Conservation (phyloP, 2,329 filamentous ascomycete species). For the Colletotrichum karsti region DNA sequence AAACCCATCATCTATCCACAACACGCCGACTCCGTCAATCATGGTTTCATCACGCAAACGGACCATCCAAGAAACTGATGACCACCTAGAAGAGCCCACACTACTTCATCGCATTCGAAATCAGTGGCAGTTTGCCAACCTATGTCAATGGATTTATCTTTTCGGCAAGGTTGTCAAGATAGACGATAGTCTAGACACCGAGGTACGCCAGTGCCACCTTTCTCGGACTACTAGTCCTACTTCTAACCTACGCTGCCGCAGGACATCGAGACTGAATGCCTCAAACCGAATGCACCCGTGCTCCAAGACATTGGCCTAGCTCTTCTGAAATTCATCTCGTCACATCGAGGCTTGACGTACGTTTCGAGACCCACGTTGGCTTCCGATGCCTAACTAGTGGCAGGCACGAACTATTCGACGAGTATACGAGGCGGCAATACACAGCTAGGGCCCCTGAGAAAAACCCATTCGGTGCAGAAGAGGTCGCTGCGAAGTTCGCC, state of each 20-base stretch:
- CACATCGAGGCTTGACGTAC: constrained; percentile 90
- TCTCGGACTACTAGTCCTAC: too few species aligned
- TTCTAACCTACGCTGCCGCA: constrained; percentile 44
- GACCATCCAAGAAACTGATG: constrained; percentile 52
- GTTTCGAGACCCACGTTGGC: constrained; percentile 38
- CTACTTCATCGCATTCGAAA: constrained; percentile 78
- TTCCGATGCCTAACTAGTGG: background rate
- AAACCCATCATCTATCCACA: background rate
- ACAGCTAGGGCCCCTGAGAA: constrained; percentile 78
- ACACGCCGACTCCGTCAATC: constrained; percentile 2
- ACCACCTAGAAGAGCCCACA: constrained; percentile 39
- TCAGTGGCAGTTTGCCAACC: constrained; percentile 94
- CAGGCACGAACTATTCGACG: constrained; percentile 87
- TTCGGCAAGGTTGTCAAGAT: constrained; percentile 93
- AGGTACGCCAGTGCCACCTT: constrained; percentile 66
- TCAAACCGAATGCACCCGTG: constrained; percentile 79
- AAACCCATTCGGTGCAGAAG: constrained; percentile 87
- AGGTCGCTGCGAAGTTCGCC: constrained; percentile 76
- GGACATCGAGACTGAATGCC: constrained; percentile 89
- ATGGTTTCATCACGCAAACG: constrained; percentile 60
- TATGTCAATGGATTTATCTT: constrained; percentile 92
- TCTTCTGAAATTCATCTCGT: constrained; percentile 91
- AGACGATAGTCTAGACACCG: constrained; percentile 86
- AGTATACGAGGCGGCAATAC: constrained; percentile 91
- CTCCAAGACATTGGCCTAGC: constrained; percentile 85